Conservation (phyloP, 352 stramenopile species). For the Pythium sp. region DNA sequence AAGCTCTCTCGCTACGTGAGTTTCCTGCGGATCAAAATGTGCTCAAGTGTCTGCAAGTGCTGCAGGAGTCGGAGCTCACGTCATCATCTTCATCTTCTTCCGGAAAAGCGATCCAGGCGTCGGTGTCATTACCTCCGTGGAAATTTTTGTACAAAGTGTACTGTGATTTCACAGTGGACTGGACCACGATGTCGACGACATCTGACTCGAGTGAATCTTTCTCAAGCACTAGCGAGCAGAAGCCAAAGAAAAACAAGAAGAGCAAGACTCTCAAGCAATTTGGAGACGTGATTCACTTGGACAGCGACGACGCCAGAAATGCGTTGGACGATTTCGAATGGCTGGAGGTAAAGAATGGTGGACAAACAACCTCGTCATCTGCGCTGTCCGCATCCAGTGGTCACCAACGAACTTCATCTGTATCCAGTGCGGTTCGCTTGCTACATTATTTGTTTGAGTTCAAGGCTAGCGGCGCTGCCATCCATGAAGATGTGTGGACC, state of each 20-base stretch:
- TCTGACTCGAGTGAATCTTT: slow-evolving; percentile 2
- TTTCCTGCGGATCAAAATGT: slow-evolving; percentile 76
- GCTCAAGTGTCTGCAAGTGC: slow-evolving; percentile 67
- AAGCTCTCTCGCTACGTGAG: slow-evolving; percentile 25
- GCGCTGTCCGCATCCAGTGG: neutral
- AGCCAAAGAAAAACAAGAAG: slow-evolving; percentile 13
- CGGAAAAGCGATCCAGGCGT: neutral
- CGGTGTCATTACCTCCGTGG: slow-evolving; percentile 46
- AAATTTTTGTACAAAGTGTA: slow-evolving; percentile 71
- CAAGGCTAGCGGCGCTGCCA: slow-evolving; percentile 18
- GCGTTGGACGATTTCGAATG: slow-evolving; percentile 19
- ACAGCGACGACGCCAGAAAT: neutral
- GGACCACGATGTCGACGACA: slow-evolving; percentile 18
- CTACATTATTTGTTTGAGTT: slow-evolving; percentile 62
- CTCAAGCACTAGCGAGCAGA: neutral
- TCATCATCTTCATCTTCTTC: neutral
- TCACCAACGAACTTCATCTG: slow-evolving; percentile 7
- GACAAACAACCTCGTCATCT: neutral
- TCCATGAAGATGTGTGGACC: slow-evolving; percentile 56
- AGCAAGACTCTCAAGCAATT: neutral
- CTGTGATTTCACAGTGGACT: slow-evolving; percentile 72
- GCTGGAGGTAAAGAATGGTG: slow-evolving; percentile 14
- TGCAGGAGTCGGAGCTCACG: slow-evolving; percentile 27
- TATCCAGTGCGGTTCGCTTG: slow-evolving; percentile 48
- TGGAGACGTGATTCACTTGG: slow-evolving; percentile 8